Evolutionary conservation across 768 basidiomycete genomes (phyloP).

Genomic region (Termitomyces heimii): DNA sequence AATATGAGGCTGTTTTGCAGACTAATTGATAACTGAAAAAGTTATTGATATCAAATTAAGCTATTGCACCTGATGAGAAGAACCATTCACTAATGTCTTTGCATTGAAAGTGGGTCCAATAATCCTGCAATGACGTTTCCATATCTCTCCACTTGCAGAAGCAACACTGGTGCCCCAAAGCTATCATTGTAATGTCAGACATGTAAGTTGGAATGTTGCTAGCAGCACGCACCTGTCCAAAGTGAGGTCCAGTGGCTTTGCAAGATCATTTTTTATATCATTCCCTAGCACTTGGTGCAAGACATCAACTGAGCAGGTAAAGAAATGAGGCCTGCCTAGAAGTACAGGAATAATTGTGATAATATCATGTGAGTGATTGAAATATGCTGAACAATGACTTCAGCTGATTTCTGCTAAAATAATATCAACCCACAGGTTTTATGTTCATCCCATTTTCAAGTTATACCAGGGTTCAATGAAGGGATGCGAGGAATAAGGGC

Average conservation of each 20-base stretch:
- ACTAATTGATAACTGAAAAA: constrained; percentile 24
- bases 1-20: constrained; percentile 18
- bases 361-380: constrained; percentile 18
- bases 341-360: constrained; percentile 19
- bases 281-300: constrained; percentile 16
- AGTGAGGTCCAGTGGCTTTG: constrained; percentile 10
- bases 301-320: constrained; percentile 19
- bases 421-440: not conserved
- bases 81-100: constrained; percentile 16
- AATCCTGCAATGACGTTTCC: constrained; percentile 28
- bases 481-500: constrained; percentile 6
- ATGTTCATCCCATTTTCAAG: constrained; percentile 10
- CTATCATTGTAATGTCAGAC: constrained; percentile 1
- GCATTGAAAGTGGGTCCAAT: constrained; percentile 27
- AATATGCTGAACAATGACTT: constrained; percentile 14
- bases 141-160: constrained; percentile 23
- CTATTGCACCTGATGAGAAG: not conserved
- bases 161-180: constrained; percentile 30
- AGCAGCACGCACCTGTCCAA: not conserved
- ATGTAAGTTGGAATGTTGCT: not conserved
- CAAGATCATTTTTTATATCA: constrained; percentile 11
- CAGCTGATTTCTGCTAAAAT: not conserved
- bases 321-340: constrained; percentile 12
- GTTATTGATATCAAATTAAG: too few species aligned
- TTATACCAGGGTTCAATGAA: constrained; percentile 10